Conservation (phyloP, 2,329 filamentous ascomycete species). For the Aureobasidium melanogenum region DNA sequence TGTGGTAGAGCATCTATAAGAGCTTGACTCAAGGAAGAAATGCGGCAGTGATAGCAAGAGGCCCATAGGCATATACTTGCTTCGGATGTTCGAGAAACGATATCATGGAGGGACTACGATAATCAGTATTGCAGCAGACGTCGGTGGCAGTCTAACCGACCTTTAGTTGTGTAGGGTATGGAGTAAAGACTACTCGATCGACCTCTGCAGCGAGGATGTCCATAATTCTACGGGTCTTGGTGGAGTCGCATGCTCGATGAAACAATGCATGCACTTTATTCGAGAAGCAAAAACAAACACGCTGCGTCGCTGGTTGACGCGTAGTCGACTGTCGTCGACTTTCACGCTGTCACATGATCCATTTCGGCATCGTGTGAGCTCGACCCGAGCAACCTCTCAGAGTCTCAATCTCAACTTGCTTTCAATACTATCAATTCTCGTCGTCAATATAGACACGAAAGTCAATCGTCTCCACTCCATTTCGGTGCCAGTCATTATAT, state of each 20-base stretch:
- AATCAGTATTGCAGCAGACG: not conserved
- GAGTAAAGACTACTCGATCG: constrained; percentile 20
- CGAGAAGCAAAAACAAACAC: constrained; percentile 5
- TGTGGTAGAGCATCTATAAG: constrained; percentile 43
- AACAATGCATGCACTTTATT: constrained; percentile 3
- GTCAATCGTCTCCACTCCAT: not conserved
- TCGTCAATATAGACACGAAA: not conserved
- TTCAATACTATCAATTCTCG: not conserved
- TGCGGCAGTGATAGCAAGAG: constrained; percentile 40
- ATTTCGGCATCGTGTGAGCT: not conserved
- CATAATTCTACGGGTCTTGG: not conserved
- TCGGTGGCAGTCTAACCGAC: constrained; percentile 11
- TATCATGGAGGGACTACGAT: constrained; percentile 27
- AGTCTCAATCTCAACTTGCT: not conserved
- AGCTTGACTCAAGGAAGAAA: constrained; percentile 35
- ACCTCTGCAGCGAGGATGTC: constrained; percentile 28
- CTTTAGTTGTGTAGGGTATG: constrained; percentile 27
- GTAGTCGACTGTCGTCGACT: not conserved
- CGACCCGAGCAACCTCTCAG: not conserved
- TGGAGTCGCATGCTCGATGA: not conserved
- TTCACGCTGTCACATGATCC: not conserved
- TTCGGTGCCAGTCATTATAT: not conserved
- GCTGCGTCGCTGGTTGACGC: not conserved
- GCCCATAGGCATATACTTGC: constrained; percentile 38
- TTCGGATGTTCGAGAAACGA: constrained; percentile 26